Evolutionary conservation across 2,329 filamentous ascomycete species (phyloP).

Genomic region (Sporothrix humicola): DNA sequence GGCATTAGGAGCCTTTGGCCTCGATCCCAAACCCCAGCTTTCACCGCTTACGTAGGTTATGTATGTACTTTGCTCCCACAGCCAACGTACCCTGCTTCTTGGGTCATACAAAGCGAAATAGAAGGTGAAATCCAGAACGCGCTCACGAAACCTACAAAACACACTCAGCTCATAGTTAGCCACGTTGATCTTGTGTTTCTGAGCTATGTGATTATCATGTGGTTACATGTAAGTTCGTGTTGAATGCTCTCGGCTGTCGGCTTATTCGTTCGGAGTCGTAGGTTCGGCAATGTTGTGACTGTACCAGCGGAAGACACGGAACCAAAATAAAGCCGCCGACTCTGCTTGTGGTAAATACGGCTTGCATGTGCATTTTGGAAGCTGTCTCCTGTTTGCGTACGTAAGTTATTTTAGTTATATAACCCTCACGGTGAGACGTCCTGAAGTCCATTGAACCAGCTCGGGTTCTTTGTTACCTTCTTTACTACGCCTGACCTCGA

Average conservation of each 20-base stretch:
- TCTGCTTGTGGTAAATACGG: constrained; percentile 7
- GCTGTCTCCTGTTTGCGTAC: constrained; percentile 9
- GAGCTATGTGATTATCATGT: constrained; percentile 6
- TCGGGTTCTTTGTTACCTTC: not conserved
- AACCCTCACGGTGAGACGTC: not conserved
- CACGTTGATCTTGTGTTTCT: constrained; percentile 7
- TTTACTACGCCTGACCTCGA: not conserved
- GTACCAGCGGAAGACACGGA: not conserved
- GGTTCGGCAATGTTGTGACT: constrained; percentile 10
- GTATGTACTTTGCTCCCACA: constrained; percentile 10
- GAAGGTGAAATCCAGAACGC: constrained; percentile 8
- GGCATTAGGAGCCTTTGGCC: not conserved
- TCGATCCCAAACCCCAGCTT: not conserved
- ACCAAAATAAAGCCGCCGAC: constrained; percentile 7
- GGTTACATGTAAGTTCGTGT: constrained; percentile 9
- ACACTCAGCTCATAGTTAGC: not conserved
- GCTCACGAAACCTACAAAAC: constrained; percentile 11
- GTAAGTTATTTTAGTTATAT: constrained; percentile 14
- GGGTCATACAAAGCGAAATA: constrained; percentile 11
- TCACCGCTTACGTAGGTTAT: constrained; percentile 1
- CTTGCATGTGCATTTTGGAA: constrained; percentile 5
- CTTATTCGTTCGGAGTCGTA: not conserved
- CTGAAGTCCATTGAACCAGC: constrained; percentile 10
- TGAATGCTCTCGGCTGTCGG: constrained; percentile 4
- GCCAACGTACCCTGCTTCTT: not conserved